Percentiles rank a stretch among this genome's conserved stretches.
Conservation (phyloP, 148 eudicot genomes). For the Vaccinium darrowii region DNA sequence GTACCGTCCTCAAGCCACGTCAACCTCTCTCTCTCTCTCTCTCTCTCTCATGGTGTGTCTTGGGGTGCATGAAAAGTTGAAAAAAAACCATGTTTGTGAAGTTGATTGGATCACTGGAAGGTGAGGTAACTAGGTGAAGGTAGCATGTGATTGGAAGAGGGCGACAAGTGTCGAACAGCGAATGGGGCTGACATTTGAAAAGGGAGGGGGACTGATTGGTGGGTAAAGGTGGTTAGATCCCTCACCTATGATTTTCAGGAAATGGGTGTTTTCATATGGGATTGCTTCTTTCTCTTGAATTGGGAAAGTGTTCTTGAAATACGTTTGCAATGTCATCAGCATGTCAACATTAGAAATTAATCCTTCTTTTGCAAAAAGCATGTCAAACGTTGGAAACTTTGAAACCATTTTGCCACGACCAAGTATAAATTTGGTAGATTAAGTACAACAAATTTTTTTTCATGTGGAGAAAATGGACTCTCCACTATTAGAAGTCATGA, state of each 20-base stretch:
- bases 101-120: not conserved
- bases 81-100: not conserved
- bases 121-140: conserved; percentile 6
- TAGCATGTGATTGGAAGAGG: conserved; percentile 9
- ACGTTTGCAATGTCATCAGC: not conserved
- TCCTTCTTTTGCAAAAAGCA: too few species aligned
- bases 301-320: not conserved
- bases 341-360: not conserved
- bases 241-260: conserved; percentile 4
- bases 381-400: not conserved
- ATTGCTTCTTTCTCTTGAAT: not conserved
- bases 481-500: not conserved
- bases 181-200: conserved; percentile 13
- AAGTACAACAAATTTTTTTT: conserved; percentile 6
- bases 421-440: conserved; percentile 11
- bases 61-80: not conserved
- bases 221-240: conserved; percentile 22
- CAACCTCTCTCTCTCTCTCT: conserved; percentile 25
- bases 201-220: conserved; percentile 11
- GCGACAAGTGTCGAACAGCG: not conserved
- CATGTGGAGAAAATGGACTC: not conserved
- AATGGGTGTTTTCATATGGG: not conserved
- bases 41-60: not conserved
- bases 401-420: not conserved
- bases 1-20: conserved; percentile 75